Conservation (phyloP, 192 early-diverging fungal genomes). For the Coemansia sp. region DNA sequence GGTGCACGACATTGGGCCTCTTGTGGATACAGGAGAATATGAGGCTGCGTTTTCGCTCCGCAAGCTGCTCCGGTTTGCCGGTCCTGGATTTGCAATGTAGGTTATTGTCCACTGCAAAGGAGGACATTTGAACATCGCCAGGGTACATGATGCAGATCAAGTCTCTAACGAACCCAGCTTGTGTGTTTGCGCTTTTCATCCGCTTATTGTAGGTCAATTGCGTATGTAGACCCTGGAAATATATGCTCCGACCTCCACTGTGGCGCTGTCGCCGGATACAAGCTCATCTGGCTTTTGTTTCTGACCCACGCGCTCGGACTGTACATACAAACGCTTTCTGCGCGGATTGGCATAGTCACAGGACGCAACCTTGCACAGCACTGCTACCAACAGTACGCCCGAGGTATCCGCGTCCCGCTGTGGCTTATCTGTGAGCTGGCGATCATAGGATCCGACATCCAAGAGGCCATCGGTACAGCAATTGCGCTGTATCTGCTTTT, state of each 20-base stretch:
- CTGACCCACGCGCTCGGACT: constrained; percentile 65
- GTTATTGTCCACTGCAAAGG: no score
- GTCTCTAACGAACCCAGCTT: not conserved
- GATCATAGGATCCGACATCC: constrained; percentile 72
- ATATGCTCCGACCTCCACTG: constrained; percentile 70
- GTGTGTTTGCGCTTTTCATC: not conserved
- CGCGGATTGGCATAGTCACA: constrained; percentile 65
- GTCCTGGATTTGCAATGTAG: constrained; percentile 62
- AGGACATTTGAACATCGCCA: no score
- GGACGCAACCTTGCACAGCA: constrained; percentile 65
- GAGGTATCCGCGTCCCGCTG: constrained; percentile 41
- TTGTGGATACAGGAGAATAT: constrained; percentile 56
- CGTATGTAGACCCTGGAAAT: constrained; percentile 71
- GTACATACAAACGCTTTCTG: constrained; percentile 62
- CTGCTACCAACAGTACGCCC: constrained; percentile 47
- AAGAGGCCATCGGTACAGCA: constrained; percentile 87
- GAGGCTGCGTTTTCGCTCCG: constrained; percentile 57
- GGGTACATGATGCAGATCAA: no score
- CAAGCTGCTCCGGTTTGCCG: constrained; percentile 65
- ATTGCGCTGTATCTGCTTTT: constrained; percentile 83
- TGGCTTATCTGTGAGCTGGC: constrained; percentile 66
- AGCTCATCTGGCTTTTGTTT: constrained; percentile 66
- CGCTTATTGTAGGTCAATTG: constrained; percentile 60
- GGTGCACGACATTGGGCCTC: constrained; percentile 39
- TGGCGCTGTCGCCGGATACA: constrained; percentile 66